A percentile compares a stretch with the other conserved stretches of the same genome.
These are phyloP conservation scores for Heliosperma pusillum DNA, from an alignment of 148 eudicot genomes.

Conservation along the genomic window DNA sequence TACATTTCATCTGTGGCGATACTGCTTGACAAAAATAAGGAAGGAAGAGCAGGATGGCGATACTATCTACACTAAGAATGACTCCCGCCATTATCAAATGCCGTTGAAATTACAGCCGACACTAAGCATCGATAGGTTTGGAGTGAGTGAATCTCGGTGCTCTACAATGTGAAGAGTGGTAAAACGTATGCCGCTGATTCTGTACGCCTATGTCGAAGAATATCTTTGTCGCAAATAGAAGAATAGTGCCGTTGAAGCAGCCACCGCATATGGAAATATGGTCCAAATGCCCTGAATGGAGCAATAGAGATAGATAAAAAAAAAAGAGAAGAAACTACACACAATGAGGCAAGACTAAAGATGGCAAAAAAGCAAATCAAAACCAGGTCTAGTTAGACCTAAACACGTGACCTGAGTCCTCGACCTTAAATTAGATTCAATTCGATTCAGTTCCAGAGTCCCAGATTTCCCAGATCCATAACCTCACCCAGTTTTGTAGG, in stretches of 20 bases:
- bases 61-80: not conserved
- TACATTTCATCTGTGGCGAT: not conserved
- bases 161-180: constrained; percentile 11
- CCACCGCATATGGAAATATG: constrained; percentile 58
- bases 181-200: not conserved
- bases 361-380: too few relatives aligned
- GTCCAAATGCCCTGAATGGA: constrained; percentile 73
- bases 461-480: not conserved
- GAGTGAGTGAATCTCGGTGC: not conserved
- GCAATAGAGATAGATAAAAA: constrained; percentile 1
- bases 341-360: not conserved
- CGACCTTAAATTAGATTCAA: not conserved
- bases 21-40: not conserved
- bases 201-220: constrained; percentile 33
- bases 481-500: too few relatives aligned
- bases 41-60: not conserved
- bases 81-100: too few relatives aligned
- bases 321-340: not conserved
- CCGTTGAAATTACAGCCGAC: not conserved
- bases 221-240: constrained; percentile 48
- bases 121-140: not conserved
- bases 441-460: not conserved
- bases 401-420: too few relatives aligned
- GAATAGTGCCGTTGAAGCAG: constrained; percentile 67
- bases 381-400: too few relatives aligned